Evolutionary conservation across 352 stramenopile species (phyloP).

Genomic region (Phytophthora hibernalis): DNA sequence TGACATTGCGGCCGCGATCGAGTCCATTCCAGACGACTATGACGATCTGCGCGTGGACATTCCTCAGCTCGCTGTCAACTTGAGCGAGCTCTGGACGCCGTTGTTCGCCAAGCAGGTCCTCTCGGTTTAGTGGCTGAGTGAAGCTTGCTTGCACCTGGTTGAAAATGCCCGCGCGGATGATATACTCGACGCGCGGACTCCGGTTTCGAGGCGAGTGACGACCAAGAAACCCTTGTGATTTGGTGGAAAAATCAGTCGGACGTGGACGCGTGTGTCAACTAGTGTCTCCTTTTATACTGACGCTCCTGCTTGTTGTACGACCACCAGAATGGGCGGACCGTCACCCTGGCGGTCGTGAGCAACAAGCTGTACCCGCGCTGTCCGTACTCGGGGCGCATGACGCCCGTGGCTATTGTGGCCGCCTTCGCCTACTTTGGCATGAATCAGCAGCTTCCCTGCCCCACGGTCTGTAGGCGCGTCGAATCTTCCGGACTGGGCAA

Average conservation of each 20-base stretch:
- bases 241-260: slow-evolving; percentile 66
- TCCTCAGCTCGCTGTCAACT: slow-evolving; percentile 57
- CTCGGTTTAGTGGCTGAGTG: slow-evolving; percentile 58
- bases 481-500: no score
- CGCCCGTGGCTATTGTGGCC: no score
- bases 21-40: slow-evolving; percentile 68
- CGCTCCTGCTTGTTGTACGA: no score
- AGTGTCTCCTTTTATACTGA: no score
- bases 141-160: slow-evolving; percentile 52
- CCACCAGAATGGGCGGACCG: no score
- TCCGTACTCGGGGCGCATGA: no score
- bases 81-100: slow-evolving; percentile 69
- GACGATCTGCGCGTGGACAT: slow-evolving; percentile 82
- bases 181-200: slow-evolving; percentile 56
- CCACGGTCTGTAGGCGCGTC: no score
- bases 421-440: no score
- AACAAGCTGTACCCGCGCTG: no score
- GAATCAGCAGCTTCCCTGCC: no score
- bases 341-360: no score
- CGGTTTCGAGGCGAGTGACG: slow-evolving; percentile 36
- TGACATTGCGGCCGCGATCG: slow-evolving; percentile 62
- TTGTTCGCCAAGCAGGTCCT: slow-evolving; percentile 65
- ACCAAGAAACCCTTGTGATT: slow-evolving; percentile 45
- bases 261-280: slow-evolving; percentile 43
- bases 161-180: slow-evolving; percentile 56